These are phyloP conservation scores for Ganoderma lucidum DNA, from an alignment of 1,284 basidiomycete species.

Conservation along the genomic window DNA sequence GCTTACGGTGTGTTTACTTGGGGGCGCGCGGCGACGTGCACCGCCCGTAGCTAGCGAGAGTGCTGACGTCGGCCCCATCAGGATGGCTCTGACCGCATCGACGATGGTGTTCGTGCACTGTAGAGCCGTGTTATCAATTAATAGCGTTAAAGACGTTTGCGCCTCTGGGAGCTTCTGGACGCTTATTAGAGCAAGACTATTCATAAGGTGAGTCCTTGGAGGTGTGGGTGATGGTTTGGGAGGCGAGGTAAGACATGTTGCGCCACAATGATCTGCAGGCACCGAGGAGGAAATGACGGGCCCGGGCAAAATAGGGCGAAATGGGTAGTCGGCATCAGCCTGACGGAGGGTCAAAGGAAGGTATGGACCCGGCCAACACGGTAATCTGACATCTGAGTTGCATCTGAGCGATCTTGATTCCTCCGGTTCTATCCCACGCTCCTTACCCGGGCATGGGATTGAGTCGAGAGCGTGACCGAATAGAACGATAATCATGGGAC, in stretches of 20 bases:
- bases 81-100: conserved; percentile 7
- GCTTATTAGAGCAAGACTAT: not conserved
- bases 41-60: conserved; percentile 1
- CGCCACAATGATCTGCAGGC: conserved; percentile 8
- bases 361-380: not conserved
- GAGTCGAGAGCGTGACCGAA: not conserved
- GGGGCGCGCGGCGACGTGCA: not conserved
- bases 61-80: conserved; percentile 4
- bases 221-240: not conserved
- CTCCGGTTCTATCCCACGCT: not conserved
- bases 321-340: not conserved
- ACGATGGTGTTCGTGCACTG: not conserved
- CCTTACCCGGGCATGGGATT: not conserved
- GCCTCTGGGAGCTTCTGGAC: not conserved
- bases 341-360: conserved; percentile 6
- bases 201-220: not conserved
- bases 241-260: not conserved
- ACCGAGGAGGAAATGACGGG: not conserved
- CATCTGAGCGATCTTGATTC: conserved; percentile 9
- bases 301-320: not conserved
- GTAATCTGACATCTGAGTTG: not conserved
- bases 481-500: not conserved
- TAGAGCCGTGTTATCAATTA: not conserved
- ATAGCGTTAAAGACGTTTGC: not conserved
- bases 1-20: no score